Base-by-base conservation (phyloP, 345 rosid genomes). In the Eucalyptus sp. region DNA sequence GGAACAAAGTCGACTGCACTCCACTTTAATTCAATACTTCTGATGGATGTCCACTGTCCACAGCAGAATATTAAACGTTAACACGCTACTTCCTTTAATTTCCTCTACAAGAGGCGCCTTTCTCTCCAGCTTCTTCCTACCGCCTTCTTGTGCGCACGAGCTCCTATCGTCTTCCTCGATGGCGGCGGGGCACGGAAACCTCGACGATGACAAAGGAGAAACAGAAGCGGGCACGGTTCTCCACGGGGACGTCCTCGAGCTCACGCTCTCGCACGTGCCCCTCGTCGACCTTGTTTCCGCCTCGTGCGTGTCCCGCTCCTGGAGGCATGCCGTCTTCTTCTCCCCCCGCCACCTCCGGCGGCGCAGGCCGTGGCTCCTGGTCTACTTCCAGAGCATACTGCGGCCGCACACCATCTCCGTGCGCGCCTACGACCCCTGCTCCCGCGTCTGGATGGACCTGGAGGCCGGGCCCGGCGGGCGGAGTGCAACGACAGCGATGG, bases 271-370 rank as follows among this genome's bases (percentile, higher is more conserved):
- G 7, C 90, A 64, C 83, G 90, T 96, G 52, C 96, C 98, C 10
- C 95, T 96, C 52, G 89, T 94, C 80, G 93, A 95, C 89, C 97
- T 97, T 81, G 84, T 92, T 50, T 93, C 96, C 10, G 95, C 96
- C 43, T 86, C 86, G 16, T 94, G 88, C 46, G 98, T 95, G 98
- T 95, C 97, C 58, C 92, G 87, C n/a, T 88, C 96, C 31, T 96
- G 99, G 99, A 93, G 90, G 80, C 92, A 88, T 88, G 91, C 95
- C 90, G 96, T 93, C 91, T 94, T 89, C 88, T 92, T 95, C 71
- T 96, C 98, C 50, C 96, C 96, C 85, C 92, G 91, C 89, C 92
- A 91, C 66, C 41, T 89, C 91, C 92, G 91, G 85, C 87, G 56
- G 49, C 43, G 88, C 88, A 92, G 92, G 50, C 98, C 97, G 1